Percentiles rank a stretch among this genome's conserved stretches.
Evolutionary conservation across 768 basidiomycete genomes (phyloP).

Genomic region (Rhizopogon vinicolor): DNA sequence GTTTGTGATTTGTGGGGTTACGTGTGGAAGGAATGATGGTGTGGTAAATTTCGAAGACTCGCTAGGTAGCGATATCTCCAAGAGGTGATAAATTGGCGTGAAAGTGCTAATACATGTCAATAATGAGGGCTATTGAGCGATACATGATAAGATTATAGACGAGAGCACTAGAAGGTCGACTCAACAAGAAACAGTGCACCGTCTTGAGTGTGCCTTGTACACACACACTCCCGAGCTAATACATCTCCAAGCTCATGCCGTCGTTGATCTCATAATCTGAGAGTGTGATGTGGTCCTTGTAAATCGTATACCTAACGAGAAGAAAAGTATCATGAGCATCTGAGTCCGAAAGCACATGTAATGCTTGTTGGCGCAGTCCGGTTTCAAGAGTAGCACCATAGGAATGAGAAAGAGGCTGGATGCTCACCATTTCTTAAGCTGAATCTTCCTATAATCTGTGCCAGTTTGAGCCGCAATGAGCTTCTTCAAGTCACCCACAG

Average conservation of each 20-base stretch:
- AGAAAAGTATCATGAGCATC: background rate
- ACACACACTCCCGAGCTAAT: constrained; percentile 36
- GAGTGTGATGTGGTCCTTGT: constrained; percentile 94
- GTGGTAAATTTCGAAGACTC: background rate
- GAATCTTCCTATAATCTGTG: constrained; percentile 80
- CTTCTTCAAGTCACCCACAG: constrained; percentile 95
- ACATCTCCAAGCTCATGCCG: constrained; percentile 93
- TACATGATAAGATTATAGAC: background rate
- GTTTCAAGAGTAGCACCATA: background rate
- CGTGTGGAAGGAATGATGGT: background rate
- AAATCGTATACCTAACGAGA: constrained; percentile 77
- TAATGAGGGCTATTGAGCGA: background rate
- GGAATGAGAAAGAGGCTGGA: background rate
- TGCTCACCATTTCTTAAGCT: constrained; percentile 92
- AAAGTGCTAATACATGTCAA: background rate
- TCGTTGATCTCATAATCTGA: constrained; percentile 91
- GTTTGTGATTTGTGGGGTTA: no score
- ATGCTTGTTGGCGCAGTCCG: background rate
- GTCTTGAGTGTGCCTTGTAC: background rate
- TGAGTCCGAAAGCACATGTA: background rate
- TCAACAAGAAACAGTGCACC: background rate
- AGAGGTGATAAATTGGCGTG: background rate
- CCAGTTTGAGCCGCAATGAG: constrained; percentile 97
- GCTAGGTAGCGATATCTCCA: background rate
- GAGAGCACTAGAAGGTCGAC: background rate